phyloP scores from a whole-genome alignment of 345 rosid genomes.

The Sisymbrium altissimum region DNA sequence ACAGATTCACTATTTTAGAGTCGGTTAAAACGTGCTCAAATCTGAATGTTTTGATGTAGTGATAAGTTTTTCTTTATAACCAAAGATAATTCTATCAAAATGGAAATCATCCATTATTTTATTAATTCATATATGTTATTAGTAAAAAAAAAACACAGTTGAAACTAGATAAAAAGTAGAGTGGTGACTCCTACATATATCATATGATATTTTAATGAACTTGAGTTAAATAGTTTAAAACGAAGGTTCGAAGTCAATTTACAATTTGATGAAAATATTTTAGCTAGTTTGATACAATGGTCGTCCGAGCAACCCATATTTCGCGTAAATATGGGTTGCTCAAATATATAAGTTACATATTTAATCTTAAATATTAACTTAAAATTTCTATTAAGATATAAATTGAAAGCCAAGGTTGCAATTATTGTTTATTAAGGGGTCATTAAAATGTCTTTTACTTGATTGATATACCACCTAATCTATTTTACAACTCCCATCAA shows the following conservation, averaged over 20 bases:
- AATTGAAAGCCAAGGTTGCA: background rate
- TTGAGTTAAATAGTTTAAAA: background rate
- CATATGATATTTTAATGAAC: background rate
- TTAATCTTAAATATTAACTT: background rate
- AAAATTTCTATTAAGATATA: background rate
- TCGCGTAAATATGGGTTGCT: background rate
- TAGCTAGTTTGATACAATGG: too few species aligned
- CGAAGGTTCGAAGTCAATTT: background rate
- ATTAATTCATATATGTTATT: background rate
- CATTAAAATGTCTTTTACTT: constrained; percentile 18
- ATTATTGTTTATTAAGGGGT: constrained; percentile 9
- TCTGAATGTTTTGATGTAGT: background rate
- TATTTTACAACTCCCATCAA: constrained; percentile 24
- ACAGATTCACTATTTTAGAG: background rate
- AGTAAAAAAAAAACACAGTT: background rate
- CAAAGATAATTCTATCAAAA: background rate
- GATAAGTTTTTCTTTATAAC: background rate
- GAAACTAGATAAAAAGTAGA: background rate
- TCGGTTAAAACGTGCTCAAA: background rate
- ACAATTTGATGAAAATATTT: background rate
- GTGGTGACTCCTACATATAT: background rate
- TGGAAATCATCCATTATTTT: background rate
- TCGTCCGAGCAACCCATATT: too few species aligned
- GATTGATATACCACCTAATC: constrained; percentile 27
- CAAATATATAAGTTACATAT: background rate